Evolutionary conservation across 2,329 filamentous ascomycete genomes (phyloP), one percentile per base, ranked within the genome.

Genomic region (Acrocalymma vagum): DNA sequence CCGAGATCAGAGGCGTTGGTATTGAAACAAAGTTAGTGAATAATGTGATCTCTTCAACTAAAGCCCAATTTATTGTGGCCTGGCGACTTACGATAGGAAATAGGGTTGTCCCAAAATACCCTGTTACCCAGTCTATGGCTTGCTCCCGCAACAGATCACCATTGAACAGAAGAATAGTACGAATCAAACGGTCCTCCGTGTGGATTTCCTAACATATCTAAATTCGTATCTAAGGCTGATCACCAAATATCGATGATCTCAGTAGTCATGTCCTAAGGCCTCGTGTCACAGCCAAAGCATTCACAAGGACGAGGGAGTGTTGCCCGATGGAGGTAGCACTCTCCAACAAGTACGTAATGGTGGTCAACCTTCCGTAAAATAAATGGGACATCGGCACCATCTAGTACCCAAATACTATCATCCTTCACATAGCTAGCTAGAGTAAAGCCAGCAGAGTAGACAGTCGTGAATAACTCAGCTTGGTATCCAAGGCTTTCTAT

Each of bases 241-340:
- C 25, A 53, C 50, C 37, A 43, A 7, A 53, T 50, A 14, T 50
- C 38, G 20, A 51, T 51, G 5, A 48, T 38, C 9, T 46, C 25
- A 9, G 47, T 46, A 9, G 22, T 27, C 14, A 48, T 47, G 1
- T 30, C 28, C 49, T 46, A 50, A 7, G 30, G 30, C 22, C 38
- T 14, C 3, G 32, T 22, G n/a, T 48, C 36, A 7, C 24, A 36
- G 3, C 45, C 37, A 33, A 37, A 49, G n/a, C 24, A 35, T 3
- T 10, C n/a, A 36, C 48, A 55, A 4, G 30, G 35, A 34, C 29
- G 18, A 10, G 34, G 29, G 13, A 26, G 26, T 9, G 44, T 18
- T 4, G 43, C 43, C 11, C 36, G 30, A 25, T 50, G 42, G 7
- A 50, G 17, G 26, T 51, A 48, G 42, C 49, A 55, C 15, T 46